Conservation (phyloP, 2,329 filamentous ascomycete genomes). For the Leptographium wingfieldii region DNA sequence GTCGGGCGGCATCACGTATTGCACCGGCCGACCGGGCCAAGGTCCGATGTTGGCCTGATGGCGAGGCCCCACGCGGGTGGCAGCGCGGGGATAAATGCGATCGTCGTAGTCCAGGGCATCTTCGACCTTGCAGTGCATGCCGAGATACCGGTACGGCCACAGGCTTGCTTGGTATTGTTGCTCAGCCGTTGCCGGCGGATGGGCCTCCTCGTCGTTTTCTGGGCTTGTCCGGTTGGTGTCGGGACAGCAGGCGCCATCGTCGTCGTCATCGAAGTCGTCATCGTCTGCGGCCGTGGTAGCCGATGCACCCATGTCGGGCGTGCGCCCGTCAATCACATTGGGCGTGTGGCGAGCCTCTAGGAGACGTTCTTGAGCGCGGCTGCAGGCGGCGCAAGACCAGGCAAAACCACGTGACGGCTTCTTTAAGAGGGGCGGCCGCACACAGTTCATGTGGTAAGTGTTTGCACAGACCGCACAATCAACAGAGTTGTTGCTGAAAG, state of each 20-base stretch:
- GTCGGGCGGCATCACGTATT: constrained; percentile 80
- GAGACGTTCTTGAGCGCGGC: constrained; percentile 86
- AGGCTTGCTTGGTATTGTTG: constrained; percentile 87
- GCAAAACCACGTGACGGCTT: constrained; percentile 96
- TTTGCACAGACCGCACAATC: constrained; percentile 91
- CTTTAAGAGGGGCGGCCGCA: constrained; percentile 80
- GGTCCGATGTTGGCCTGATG: constrained; percentile 78
- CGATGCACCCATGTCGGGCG: constrained; percentile 21
- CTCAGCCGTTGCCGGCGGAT: constrained; percentile 58
- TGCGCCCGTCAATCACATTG: constrained; percentile 53
- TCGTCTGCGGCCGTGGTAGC: constrained; percentile 46
- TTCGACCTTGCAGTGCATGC: constrained; percentile 88
- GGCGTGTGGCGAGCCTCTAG: constrained; percentile 83
- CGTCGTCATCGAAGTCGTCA: constrained; percentile 60
- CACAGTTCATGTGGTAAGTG: constrained; percentile 98
- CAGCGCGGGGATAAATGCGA: constrained; percentile 89
- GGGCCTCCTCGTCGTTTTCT: constrained; percentile 40
- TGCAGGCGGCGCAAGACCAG: constrained; percentile 95
- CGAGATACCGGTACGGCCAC: constrained; percentile 93
- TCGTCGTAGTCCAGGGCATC: constrained; percentile 96
- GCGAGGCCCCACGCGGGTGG: constrained; percentile 78
- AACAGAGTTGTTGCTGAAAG: constrained; percentile 72
- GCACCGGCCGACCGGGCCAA: constrained; percentile 80
- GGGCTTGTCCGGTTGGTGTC: constrained; percentile 54
- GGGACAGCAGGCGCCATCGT: constrained; percentile 46